Conservation (phyloP, 2,329 filamentous ascomycete genomes). For the Colletotrichum eleusines region DNA sequence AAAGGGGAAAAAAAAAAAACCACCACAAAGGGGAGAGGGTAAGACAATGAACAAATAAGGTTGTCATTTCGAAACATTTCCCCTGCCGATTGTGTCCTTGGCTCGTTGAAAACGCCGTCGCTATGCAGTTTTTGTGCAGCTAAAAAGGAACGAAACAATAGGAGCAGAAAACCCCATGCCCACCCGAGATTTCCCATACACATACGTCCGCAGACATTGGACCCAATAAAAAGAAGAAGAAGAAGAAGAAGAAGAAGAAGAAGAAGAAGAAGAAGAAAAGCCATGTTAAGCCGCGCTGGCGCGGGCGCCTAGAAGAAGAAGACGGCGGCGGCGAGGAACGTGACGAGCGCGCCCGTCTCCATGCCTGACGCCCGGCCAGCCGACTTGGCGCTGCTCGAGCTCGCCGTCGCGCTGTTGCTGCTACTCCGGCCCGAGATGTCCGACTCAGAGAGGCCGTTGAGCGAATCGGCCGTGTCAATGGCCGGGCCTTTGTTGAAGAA, state of each 20-base stretch:
- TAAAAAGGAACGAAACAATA: not conserved
- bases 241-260: constrained; percentile 18
- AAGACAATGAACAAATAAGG: not conserved
- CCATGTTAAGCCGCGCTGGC: not conserved
- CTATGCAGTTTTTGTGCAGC: constrained; percentile 10
- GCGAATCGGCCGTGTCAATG: constrained; percentile 74
- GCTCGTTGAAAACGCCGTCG: constrained; percentile 16
- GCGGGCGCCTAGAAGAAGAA: constrained; percentile 49
- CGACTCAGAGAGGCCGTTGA: constrained; percentile 67
- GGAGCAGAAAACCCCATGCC: not conserved
- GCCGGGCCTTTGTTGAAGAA: constrained; percentile 81
- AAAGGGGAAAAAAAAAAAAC: not conserved
- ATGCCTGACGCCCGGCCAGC: constrained; percentile 42
- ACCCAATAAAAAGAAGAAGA: constrained; percentile 11
- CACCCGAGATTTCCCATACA: not conserved
- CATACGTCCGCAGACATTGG: not conserved
- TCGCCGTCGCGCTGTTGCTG: constrained; percentile 42
- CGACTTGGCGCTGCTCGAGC: constrained; percentile 36
- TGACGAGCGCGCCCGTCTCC: constrained; percentile 56
- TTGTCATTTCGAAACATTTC: not conserved
- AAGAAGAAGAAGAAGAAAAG: constrained; percentile 17
- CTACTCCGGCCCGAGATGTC: constrained; percentile 52
- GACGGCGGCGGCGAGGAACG: constrained; percentile 57
- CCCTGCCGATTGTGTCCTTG: not conserved
- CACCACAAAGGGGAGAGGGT: not conserved